Percentiles rank a stretch among this genome's conserved stretches.
These are phyloP conservation scores for Gonapodya prolifera DNA, from an alignment of 192 early-diverging fungal genomes.

Conservation along the genomic window DNA sequence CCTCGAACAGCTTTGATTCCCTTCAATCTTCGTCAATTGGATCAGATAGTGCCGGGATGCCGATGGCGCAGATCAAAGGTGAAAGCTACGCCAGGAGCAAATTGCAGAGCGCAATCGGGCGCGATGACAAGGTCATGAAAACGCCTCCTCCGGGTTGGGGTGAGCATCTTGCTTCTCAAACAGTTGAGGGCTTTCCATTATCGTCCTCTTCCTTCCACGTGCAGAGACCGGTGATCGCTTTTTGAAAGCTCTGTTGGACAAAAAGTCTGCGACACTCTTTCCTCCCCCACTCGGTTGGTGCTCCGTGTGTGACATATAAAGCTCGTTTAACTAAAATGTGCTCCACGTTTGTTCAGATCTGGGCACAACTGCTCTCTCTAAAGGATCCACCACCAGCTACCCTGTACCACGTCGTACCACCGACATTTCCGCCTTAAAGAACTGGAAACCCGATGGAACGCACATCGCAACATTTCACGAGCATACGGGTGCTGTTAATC, in stretches of 20 bases:
- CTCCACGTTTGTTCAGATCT: conserved; percentile 15
- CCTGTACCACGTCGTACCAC: too few relatives aligned
- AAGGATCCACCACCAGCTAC: too few relatives aligned
- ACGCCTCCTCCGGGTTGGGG: too few relatives aligned
- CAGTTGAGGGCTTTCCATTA: background rate
- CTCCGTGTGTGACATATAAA: conserved; percentile 8
- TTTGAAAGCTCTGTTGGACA: conserved; percentile 19
- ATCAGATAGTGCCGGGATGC: too few relatives aligned
- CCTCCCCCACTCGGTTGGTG: conserved; percentile 27
- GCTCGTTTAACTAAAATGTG: background rate
- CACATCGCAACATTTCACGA: conserved; percentile 72
- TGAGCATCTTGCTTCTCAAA: too few relatives aligned
- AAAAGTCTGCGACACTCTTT: conserved; percentile 25
- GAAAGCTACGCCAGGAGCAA: too few relatives aligned
- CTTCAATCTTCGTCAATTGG: too few relatives aligned
- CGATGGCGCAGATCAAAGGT: too few relatives aligned
- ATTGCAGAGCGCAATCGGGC: too few relatives aligned
- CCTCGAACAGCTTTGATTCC: too few relatives aligned
- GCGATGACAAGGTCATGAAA: too few relatives aligned
- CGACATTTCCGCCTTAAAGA: background rate
- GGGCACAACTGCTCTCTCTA: too few relatives aligned
- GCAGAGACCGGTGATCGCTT: conserved; percentile 22
- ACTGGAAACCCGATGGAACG: conserved; percentile 12
- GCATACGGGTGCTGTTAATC: conserved; percentile 47
- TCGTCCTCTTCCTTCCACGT: background rate